These are phyloP conservation scores for Apophysomyces elegans DNA, from an alignment of 371 early-diverging fungal genomes.

Conservation along the genomic window DNA sequence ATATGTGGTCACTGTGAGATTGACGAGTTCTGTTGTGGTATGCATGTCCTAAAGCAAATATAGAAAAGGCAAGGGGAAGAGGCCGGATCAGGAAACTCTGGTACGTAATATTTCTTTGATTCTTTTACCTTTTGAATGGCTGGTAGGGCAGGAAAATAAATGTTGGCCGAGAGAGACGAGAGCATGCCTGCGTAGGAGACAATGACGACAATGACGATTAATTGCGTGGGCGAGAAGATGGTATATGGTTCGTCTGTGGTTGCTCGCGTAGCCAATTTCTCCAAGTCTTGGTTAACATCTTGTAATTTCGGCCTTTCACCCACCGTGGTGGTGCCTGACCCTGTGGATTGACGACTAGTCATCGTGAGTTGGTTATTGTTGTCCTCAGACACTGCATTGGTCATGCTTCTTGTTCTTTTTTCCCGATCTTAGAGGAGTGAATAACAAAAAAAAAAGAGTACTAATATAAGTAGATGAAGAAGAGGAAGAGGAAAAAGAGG, in stretches of 20 bases:
- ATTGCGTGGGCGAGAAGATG: conserved; percentile 15
- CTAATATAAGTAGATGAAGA: neutral
- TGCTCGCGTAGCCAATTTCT: neutral
- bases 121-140: conserved; percentile 25
- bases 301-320: neutral
- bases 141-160: conserved; percentile 30
- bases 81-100: neutral
- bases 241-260: conserved; percentile 12
- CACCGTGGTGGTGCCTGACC: conserved; percentile 1
- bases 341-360: neutral
- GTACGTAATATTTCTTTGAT: neutral
- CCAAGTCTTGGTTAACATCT: neutral
- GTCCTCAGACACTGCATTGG: neutral
- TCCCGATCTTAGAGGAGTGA: too few relatives aligned
- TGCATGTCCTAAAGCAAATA: conserved; percentile 3
- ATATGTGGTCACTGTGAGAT: conserved; percentile 24
- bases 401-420: conserved; percentile 1
- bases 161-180: conserved; percentile 31
- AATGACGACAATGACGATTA: conserved; percentile 21
- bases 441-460: neutral
- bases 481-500: conserved; percentile 1
- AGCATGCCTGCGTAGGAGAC: conserved; percentile 27
- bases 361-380: neutral
- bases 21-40: conserved; percentile 19
- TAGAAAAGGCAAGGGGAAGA: too few relatives aligned